Evolutionary conservation across 768 basidiomycete species (phyloP), one percentile per base, ranked within the genome.

Genomic region (Cystobasidium tubakii): DNA sequence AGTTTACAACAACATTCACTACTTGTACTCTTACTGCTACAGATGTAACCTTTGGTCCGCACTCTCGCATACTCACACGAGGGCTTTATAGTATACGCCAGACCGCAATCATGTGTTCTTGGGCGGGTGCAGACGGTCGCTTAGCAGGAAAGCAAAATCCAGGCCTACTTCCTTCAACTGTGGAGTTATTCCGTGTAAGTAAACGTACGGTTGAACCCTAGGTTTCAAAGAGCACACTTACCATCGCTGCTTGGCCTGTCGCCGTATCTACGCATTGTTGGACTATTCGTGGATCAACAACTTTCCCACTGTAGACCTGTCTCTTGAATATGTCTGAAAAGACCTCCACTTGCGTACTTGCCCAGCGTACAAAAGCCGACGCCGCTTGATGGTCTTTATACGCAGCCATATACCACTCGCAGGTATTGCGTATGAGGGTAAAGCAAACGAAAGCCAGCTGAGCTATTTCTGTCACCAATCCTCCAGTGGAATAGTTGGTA

Each of bases 361-460:
- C 89, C 96, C 96, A 99, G 53, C 91, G 88, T 25, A 97, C 90
- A 78, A 97, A 93, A 12, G 89, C 96, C 73, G 92, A 94, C 0
- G 95, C 89, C 75, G 91, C 90, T 76, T 92, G 88, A 79, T 96
- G 93, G 81, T 97, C 96, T 81, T 89, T 90, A 82, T 96, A 99
- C 72, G 92, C 93, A 0, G 89, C 88, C 77, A 97, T 84, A 81
- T 91, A 99, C 96, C 96, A 99, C 82, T 99, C 95, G 76, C 91
- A 91, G 0, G 94, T 96, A 79, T 98, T 92, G 80, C 96, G 94
- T 80, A 99, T 90, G 0, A 91, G 88, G 0, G 93, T 96, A 78
- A 98, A 98, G 73, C 89, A 87, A 0, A 98, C 90, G 50, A 93
- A 84, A 1, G 92, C 87, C 39, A 98, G 84, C 79, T 97, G 91